Conservation (phyloP, 441 rosid species). For the Jatropha podagrica region DNA sequence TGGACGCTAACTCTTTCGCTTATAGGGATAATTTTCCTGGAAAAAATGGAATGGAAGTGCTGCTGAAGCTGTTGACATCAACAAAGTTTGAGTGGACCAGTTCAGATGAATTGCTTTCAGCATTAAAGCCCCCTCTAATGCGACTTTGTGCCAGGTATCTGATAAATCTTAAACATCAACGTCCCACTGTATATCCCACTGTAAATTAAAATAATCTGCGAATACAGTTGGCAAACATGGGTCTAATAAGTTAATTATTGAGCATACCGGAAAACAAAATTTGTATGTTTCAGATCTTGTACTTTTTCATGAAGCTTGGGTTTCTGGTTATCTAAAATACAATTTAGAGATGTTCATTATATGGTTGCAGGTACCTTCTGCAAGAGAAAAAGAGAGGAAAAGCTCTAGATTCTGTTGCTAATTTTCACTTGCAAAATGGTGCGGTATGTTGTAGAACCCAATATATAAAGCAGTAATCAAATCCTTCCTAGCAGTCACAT, state of each 20-base stretch:
- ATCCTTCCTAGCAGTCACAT: background rate
- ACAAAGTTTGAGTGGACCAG: constrained; percentile 55
- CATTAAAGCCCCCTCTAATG: constrained; percentile 65
- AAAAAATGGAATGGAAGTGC: constrained; percentile 70
- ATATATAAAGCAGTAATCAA: constrained; percentile 4
- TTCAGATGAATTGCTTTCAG: constrained; percentile 49
- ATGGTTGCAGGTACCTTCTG: constrained; percentile 65
- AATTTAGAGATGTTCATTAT: constrained; percentile 17
- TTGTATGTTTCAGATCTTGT: background rate
- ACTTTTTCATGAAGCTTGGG: background rate
- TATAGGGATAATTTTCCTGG: constrained; percentile 52
- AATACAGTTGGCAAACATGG: background rate
- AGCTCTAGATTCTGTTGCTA: constrained; percentile 95
- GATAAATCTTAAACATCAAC: background rate
- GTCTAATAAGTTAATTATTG: background rate
- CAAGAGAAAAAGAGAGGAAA: constrained; percentile 96
- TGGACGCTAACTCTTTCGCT: constrained; percentile 19
- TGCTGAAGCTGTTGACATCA: constrained; percentile 54
- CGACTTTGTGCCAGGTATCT: constrained; percentile 80
- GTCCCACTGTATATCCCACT: background rate
- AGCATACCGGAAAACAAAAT: background rate
- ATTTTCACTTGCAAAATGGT: constrained; percentile 98
- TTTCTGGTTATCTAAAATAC: constrained; percentile 6
- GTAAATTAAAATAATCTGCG: background rate
- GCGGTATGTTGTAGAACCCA: constrained; percentile 51